Base-by-base conservation (phyloP, 345 rosid genomes). In the Heritiera littoralis region DNA sequence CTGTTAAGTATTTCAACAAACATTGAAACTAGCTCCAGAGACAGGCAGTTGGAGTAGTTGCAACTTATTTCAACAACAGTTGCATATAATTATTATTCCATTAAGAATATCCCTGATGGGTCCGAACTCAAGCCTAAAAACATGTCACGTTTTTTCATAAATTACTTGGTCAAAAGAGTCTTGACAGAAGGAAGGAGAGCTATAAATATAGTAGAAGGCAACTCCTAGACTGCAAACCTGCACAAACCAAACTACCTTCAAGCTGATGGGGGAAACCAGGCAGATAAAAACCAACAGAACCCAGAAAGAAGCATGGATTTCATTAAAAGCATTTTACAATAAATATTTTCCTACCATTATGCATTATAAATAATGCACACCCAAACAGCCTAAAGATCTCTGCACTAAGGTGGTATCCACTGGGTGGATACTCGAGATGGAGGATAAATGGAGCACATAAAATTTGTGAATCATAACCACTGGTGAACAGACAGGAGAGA, bases 401-500 rank as follows among this genome's bases (percentile, higher is more conserved):
- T 65, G 63, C 63, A 65, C 72, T 65, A 51, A 18, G 63, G 45
- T 76, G 79, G 70, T n/a, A 63, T 63, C 79, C 72, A 64, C 67
- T 43, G 9, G 38, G 51, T 48, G 79, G 51, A 63, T 66, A 77
- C 61, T 66, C 2, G 5, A 66, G 65, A 77, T 49, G 60, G 51
- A 56, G 23, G 61, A 6, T 17, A 63, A 76, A 48, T 14, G 9
- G 68, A 43, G n/a, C 55, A n/a, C n/a, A 51, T 6, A 51, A 51
- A 35, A 32, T 65, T 65, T 38, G 73, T n/a, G 46, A 48, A 51
- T 51, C 73, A 52, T 64, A 66, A 66, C 52, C 73, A 41, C 67
- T 43, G 77, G 82, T 68, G 78, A 83, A 74, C 81, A 80, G 79
- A 66, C 81, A 82, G 69, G 71, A 78, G 75, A 64, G 87, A 65